Percentiles rank a stretch among this genome's conserved stretches.
Conservation (phyloP, 352 stramenopile species). For the Poterioochromonas sp. region DNA sequence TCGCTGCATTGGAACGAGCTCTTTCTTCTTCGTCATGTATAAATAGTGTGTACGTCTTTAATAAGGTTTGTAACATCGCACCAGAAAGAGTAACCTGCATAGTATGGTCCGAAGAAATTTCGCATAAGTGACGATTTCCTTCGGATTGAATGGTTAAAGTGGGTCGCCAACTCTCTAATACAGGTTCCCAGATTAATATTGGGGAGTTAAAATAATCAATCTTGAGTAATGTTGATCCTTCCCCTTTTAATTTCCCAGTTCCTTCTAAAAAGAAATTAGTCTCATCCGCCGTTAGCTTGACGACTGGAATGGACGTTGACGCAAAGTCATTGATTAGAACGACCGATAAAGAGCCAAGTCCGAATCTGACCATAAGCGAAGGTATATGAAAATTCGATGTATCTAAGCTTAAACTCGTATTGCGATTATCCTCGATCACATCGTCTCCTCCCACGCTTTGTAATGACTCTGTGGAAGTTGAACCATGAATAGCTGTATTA, state of each 20-base stretch:
- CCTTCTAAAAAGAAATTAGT: neutral
- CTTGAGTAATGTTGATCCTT: neutral
- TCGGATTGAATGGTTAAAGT: neutral
- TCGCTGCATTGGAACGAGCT: neutral
- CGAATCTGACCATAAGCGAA: neutral
- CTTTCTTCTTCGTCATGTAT: neutral
- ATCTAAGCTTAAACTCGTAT: neutral
- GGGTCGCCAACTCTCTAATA: slow-evolving; percentile 28
- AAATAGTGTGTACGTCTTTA: slow-evolving; percentile 22
- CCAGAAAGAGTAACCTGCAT: slow-evolving; percentile 28
- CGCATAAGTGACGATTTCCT: neutral
- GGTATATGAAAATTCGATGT: neutral
- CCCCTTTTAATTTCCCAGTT: neutral
- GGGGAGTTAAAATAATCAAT: slow-evolving; percentile 22
- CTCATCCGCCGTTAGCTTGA: neutral
- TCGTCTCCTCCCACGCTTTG: neutral
- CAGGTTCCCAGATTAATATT: slow-evolving; percentile 17
- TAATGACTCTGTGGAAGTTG: neutral
- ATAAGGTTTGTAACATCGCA: slow-evolving; percentile 23
- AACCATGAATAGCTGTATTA: neutral
- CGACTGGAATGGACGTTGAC: neutral
- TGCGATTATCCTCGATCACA: neutral
- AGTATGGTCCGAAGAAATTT: slow-evolving; percentile 1
- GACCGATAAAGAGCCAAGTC: neutral
- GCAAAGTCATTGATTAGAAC: slow-evolving; percentile 18